phyloP scores from a whole-genome alignment of 495 filamentous ascomycete genomes.

The Cetradonia linearis region DNA sequence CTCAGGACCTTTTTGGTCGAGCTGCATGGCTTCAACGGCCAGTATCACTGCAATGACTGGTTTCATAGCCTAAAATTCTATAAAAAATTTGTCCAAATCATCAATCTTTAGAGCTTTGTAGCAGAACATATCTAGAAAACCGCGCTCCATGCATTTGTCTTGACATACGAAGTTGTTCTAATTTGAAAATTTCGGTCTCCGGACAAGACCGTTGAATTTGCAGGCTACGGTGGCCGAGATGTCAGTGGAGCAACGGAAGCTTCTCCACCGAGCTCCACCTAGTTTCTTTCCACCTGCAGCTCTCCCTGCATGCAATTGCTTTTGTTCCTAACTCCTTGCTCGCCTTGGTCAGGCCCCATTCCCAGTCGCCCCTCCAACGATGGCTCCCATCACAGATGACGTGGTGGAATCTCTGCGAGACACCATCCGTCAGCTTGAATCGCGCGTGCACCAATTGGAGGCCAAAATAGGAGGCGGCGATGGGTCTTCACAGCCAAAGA shows the following conservation, averaged over 20 bases:
- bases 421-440: constrained; percentile 72
- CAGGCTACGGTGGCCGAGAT: constrained; percentile 3
- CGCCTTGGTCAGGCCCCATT: constrained; percentile 33
- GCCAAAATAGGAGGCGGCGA: constrained; percentile 44
- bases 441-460: constrained; percentile 71
- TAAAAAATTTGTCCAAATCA: neutral
- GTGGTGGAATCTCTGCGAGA: constrained; percentile 61
- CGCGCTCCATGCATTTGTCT: neutral
- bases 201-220: neutral
- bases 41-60: neutral
- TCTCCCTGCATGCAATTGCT: constrained; percentile 15
- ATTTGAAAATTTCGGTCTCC: neutral
- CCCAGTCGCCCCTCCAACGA: constrained; percentile 37
- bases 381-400: constrained; percentile 79
- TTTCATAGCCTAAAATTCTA: neutral
- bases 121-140: neutral
- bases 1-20: neutral
- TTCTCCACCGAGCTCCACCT: constrained; percentile 6
- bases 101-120: neutral
- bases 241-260: constrained; percentile 7
- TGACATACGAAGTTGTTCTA: too few species aligned
- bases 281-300: constrained; percentile 3
- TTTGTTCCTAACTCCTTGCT: constrained; percentile 14
- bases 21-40: neutral
- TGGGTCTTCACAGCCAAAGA: constrained; percentile 34